Conservation (phyloP, 306 rosid genomes). For the Ziziphus jujuba region DNA sequence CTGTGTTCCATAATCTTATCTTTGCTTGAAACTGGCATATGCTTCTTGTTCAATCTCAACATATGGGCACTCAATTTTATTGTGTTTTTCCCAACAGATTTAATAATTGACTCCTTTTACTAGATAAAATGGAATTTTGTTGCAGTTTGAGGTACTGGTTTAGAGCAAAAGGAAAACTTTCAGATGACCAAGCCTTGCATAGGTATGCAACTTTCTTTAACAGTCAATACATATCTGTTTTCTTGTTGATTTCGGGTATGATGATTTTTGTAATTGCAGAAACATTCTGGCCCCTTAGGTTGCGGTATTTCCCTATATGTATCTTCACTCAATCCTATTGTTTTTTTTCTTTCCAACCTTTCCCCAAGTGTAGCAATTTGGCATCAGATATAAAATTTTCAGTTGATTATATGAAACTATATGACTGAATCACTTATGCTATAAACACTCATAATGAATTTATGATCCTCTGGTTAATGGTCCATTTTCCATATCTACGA, state of each 20-base stretch:
- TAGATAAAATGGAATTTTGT: slow-evolving; percentile 25
- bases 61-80: not conserved
- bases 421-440: not conserved
- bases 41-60: not conserved
- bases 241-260: slow-evolving; percentile 3
- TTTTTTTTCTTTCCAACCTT: not conserved
- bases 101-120: slow-evolving; percentile 10
- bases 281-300: not conserved
- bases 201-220: slow-evolving; percentile 46
- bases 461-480: not conserved
- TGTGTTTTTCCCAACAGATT: not conserved
- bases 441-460: not conserved
- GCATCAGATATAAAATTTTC: not conserved
- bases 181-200: slow-evolving; percentile 97
- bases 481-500: not conserved
- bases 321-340: not conserved
- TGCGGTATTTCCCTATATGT: not conserved
- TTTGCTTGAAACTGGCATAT: slow-evolving; percentile 13
- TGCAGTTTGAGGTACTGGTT: slow-evolving; percentile 90
- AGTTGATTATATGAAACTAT: not conserved
- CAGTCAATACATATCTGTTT: slow-evolving; percentile 15
- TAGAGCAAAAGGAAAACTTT: slow-evolving; percentile 82
- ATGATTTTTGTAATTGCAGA: not conserved
- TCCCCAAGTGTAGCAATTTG: not conserved
- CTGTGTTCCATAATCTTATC: slow-evolving; percentile 20